These are phyloP conservation scores for Pneumocystis murina DNA, from an alignment of 1,139 yeast species.

Conservation along the genomic window DNA sequence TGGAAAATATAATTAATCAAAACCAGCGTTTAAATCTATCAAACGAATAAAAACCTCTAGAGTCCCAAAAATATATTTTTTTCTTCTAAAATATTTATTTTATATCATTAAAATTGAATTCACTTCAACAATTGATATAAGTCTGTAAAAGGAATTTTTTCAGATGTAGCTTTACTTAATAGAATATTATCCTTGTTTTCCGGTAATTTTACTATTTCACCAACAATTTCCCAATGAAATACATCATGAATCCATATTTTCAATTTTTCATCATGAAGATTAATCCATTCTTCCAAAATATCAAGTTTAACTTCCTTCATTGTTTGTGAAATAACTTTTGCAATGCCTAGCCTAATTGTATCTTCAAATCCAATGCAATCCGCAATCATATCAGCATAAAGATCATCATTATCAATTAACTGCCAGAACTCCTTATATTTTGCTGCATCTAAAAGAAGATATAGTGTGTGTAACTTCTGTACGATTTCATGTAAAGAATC, in stretches of 20 bases:
- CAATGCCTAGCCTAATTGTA: constrained; percentile 23
- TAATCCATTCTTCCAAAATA: constrained; percentile 24
- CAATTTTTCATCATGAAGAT: constrained; percentile 22
- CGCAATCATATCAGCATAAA: constrained; percentile 25
- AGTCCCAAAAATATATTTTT: not conserved
- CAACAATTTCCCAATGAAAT: constrained; percentile 22
- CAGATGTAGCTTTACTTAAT: not conserved
- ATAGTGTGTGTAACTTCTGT: constrained; percentile 26
- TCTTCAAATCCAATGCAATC: constrained; percentile 25
- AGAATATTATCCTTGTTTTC: constrained; percentile 20
- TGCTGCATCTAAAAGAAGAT: constrained; percentile 26
- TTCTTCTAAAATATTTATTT: not conserved
- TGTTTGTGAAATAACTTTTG: constrained; percentile 19
- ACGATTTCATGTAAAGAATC: constrained; percentile 25
- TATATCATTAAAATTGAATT: not conserved
- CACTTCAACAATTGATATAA: not conserved
- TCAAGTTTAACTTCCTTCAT: constrained; percentile 19
- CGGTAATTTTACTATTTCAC: constrained; percentile 20
- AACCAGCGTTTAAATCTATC: too few species aligned
- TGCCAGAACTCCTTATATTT: constrained; percentile 28
- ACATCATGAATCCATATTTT: constrained; percentile 24
- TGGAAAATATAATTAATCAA: too few species aligned
- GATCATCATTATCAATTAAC: constrained; percentile 23
- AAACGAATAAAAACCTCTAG: too few species aligned
- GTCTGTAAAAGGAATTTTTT: not conserved